Percentiles rank a stretch among this genome's conserved stretches.
phyloP scores from a whole-genome alignment of 768 basidiomycete species.

The Rhizopogon vinicolor region DNA sequence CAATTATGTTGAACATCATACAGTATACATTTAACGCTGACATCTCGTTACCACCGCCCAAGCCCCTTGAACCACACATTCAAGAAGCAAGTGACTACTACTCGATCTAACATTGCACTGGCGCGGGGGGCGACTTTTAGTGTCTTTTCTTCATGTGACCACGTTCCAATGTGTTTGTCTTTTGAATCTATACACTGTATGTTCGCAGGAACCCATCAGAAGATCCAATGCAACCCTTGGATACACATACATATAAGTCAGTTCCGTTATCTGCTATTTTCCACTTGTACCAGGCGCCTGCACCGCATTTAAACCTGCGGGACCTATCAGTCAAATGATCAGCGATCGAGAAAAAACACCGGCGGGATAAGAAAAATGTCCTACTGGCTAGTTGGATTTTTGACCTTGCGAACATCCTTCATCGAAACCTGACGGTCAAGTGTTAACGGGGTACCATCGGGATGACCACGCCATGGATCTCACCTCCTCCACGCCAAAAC shows the following conservation, averaged over 20 bases:
- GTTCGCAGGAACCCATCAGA: background rate
- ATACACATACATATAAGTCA: constrained; percentile 41
- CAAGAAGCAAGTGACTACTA: constrained; percentile 51
- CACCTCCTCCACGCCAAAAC: constrained; percentile 48
- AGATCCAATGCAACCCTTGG: background rate
- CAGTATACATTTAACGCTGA: background rate
- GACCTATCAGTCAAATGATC: constrained; percentile 32
- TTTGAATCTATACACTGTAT: constrained; percentile 46
- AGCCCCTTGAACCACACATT: constrained; percentile 45
- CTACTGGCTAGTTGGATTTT: constrained; percentile 48
- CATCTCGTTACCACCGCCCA: constrained; percentile 35
- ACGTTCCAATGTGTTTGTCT: constrained; percentile 42
- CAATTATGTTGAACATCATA: constrained; percentile 4
- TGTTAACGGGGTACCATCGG: background rate
- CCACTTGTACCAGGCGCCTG: constrained; percentile 52
- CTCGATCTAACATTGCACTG: constrained; percentile 39
- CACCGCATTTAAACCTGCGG: constrained; percentile 44
- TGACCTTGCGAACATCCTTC: constrained; percentile 43
- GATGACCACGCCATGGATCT: background rate
- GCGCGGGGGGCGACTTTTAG: constrained; percentile 38
- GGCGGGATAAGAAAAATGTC: constrained; percentile 5
- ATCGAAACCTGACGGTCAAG: constrained; percentile 30
- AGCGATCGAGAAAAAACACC: background rate
- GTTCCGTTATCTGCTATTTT: constrained; percentile 39
- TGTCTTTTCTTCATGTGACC: constrained; percentile 34